phyloP scores from a whole-genome alignment of 192 early-diverging fungal species.

The Physocladia obscura region DNA sequence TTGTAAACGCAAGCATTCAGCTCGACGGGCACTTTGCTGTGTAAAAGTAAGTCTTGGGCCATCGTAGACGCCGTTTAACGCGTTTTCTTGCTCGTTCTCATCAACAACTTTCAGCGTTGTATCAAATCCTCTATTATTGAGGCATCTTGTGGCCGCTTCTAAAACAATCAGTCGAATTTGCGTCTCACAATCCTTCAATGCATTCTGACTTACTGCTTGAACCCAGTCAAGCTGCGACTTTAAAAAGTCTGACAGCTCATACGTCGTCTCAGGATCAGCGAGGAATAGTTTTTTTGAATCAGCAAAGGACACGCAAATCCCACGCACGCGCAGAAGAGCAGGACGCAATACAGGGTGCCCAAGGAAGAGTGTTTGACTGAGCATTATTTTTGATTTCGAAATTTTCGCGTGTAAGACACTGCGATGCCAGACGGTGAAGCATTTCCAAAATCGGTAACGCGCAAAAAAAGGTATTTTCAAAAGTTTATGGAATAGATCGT shows the following conservation, averaged over 20 bases:
- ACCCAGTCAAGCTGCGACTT: conserved; percentile 48
- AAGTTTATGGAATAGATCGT: conserved; percentile 51
- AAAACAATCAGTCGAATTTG: conserved; percentile 42
- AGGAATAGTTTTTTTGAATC: conserved; percentile 33
- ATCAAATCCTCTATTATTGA: conserved; percentile 53
- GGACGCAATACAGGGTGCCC: conserved; percentile 48
- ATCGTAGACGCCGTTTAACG: conserved; percentile 1
- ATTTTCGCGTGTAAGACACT: conserved; percentile 54
- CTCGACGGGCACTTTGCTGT: conserved; percentile 58
- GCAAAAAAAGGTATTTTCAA: conserved; percentile 56
- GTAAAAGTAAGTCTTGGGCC: conserved; percentile 50
- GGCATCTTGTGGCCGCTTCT: conserved; percentile 40
- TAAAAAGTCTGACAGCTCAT: conserved; percentile 50
- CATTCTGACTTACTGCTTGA: conserved; percentile 19
- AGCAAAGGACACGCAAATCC: conserved; percentile 32
- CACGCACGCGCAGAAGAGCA: conserved; percentile 39
- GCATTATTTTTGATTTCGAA: conserved; percentile 27
- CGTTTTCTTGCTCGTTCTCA: conserved; percentile 9
- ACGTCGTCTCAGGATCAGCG: conserved; percentile 34
- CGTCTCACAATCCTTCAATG: conserved; percentile 45
- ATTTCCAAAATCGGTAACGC: conserved; percentile 60
- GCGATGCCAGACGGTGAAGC: conserved; percentile 53
- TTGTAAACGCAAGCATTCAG: conserved; percentile 53
- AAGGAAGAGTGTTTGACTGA: conserved; percentile 49
- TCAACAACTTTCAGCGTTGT: conserved; percentile 27